Evolutionary conservation across 257 asterid species (phyloP).

Genomic region (Hygrophila difformis): DNA sequence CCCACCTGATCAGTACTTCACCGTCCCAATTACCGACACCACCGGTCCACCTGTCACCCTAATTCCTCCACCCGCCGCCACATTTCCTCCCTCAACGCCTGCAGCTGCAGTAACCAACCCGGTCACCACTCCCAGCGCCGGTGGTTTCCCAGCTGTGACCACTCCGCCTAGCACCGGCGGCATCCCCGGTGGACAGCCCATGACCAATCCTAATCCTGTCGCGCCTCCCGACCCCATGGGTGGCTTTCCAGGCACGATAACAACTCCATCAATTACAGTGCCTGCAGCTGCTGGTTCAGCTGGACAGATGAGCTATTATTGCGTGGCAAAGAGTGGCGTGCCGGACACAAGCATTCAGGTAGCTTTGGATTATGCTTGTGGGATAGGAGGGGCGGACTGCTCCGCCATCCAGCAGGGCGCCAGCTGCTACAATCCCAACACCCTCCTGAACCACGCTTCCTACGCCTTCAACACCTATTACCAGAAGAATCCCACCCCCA

Average conservation of each 20-base stretch:
- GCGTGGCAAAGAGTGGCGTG: constrained; percentile 63
- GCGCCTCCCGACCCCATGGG: constrained; percentile 24
- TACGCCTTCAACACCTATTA: constrained; percentile 77
- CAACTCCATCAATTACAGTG: too few relatives aligned
- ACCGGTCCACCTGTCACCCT: too few relatives aligned
- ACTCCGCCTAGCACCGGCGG: too few relatives aligned
- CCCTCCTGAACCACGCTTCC: constrained; percentile 72
- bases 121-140: constrained; percentile 20
- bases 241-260: constrained; percentile 26
- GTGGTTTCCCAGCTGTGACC: too few relatives aligned
- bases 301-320: constrained; percentile 72
- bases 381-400: constrained; percentile 77
- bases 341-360: constrained; percentile 40
- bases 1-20: too few relatives aligned
- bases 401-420: constrained; percentile 63
- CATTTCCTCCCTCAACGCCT: too few relatives aligned
- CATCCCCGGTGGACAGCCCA: constrained; percentile 14
- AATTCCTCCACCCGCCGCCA: too few relatives aligned
- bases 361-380: constrained; percentile 82
- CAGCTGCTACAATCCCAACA: constrained; percentile 55
- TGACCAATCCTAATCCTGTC: neutral
- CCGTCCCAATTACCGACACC: too few relatives aligned
- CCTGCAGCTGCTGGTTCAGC: constrained; percentile 22
- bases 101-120: constrained; percentile 21
- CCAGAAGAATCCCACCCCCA: constrained; percentile 51